phyloP scores from a whole-genome alignment of 108 stramenopile genomes.

The Schizochytrium sp. region DNA sequence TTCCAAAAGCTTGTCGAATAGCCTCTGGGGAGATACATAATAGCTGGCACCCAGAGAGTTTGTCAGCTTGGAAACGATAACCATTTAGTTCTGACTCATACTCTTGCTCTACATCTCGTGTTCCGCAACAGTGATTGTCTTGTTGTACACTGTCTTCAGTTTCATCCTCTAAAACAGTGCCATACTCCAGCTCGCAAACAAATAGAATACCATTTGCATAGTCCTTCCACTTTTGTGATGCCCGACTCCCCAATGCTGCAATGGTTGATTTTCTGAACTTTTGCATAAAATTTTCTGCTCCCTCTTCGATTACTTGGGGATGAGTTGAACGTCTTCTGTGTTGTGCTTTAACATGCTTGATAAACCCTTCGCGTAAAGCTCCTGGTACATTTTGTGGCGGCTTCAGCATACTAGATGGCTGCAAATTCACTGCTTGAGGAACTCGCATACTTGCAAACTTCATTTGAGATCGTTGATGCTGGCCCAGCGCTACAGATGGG shows the following conservation, averaged over 20 bases:
- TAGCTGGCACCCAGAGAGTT: too few species aligned
- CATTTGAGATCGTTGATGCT: too few species aligned
- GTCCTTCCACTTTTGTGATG: not conserved
- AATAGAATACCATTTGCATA: not conserved
- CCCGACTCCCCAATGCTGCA: not conserved
- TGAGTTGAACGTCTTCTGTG: not conserved
- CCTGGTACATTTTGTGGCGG: not conserved
- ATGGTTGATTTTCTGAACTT: not conserved
- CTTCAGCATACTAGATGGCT: not conserved
- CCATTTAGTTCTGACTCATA: too few species aligned
- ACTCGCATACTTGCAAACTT: not conserved
- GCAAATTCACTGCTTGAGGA: not conserved
- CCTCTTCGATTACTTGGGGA: not conserved
- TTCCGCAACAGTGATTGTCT: too few species aligned
- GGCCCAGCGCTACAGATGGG: too few species aligned
- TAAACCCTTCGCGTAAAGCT: not conserved
- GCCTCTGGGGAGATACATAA: too few species aligned
- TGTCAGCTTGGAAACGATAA: too few species aligned
- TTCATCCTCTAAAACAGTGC: not conserved
- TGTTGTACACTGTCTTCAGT: not conserved
- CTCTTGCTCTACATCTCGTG: too few species aligned
- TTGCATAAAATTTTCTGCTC: not conserved
- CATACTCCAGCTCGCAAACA: not conserved
- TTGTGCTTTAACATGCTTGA: not conserved
- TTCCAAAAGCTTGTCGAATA: not conserved